Evolutionary conservation across 768 basidiomycete species (phyloP).

Genomic region (Mycena latifolia): DNA sequence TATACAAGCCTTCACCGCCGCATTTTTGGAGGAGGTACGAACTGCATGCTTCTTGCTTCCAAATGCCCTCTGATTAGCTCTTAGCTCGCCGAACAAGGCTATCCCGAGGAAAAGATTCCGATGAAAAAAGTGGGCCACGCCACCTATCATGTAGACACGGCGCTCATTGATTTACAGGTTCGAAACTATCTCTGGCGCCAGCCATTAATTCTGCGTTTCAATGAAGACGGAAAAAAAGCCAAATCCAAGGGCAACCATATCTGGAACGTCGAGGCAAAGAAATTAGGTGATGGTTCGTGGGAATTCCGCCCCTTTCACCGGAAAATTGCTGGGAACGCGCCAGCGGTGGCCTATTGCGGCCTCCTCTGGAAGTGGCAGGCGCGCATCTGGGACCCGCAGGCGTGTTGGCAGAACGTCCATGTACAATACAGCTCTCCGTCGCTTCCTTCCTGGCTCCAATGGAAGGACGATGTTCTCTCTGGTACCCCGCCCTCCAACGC

Average conservation of each 20-base stretch:
- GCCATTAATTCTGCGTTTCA: constrained; percentile 94
- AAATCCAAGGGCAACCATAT: constrained; percentile 99
- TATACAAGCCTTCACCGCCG: constrained; percentile 97
- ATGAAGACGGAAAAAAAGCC: constrained; percentile 98
- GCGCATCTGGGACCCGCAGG: constrained; percentile 97
- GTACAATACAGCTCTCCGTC: constrained; percentile 85
- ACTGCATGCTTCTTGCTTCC: background rate
- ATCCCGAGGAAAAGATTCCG: constrained; percentile 94
- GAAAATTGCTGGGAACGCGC: constrained; percentile 87
- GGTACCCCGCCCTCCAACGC: constrained; percentile 86
- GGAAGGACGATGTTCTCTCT: constrained; percentile 86
- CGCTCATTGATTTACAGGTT: constrained; percentile 60
- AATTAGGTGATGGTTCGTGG: constrained; percentile 81
- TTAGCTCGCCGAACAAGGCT: constrained; percentile 86
- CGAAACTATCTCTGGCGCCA: constrained; percentile 97
- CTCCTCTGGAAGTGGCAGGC: constrained; percentile 92
- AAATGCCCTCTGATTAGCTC: background rate
- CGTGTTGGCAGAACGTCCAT: constrained; percentile 81
- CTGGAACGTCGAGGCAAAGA: constrained; percentile 98
- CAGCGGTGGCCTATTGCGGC: constrained; percentile 84
- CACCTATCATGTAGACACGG: constrained; percentile 20
- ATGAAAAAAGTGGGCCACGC: constrained; percentile 86
- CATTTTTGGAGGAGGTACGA: constrained; percentile 90
- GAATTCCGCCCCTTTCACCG: constrained; percentile 90
- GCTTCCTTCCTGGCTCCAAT: constrained; percentile 89